A percentile compares a stretch with the other conserved stretches of the same genome.
phyloP scores from a whole-genome alignment of 1,284 basidiomycete species.

The Neotropicomus parvogracilis region DNA sequence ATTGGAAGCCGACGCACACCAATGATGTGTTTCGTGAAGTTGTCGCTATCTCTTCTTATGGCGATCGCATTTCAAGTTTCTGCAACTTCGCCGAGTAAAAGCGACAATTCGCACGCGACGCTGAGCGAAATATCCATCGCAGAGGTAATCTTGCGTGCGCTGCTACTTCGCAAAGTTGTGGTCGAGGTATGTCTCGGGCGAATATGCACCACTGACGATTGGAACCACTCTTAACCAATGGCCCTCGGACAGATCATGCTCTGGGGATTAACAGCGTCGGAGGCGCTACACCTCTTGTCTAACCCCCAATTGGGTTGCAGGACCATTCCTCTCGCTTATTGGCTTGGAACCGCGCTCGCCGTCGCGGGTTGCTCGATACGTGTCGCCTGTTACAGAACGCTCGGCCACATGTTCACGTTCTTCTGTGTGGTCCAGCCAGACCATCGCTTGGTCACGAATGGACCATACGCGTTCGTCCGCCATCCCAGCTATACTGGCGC shows the following conservation, averaged over 20 bases:
- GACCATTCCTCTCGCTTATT: neutral
- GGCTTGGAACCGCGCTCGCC: constrained; percentile 1
- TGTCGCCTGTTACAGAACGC: constrained; percentile 17
- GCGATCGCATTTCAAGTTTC: constrained; percentile 1
- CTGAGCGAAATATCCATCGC: neutral
- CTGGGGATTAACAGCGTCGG: neutral
- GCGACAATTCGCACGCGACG: neutral
- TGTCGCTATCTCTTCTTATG: constrained; percentile 1
- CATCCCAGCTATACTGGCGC: constrained; percentile 41
- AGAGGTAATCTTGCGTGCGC: neutral
- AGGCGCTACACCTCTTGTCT: neutral
- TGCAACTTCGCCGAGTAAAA: neutral
- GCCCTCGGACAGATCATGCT: neutral
- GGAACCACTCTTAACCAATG: too few relatives aligned
- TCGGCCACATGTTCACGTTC: constrained; percentile 40
- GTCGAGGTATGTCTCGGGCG: neutral
- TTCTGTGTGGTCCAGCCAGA: constrained; percentile 34
- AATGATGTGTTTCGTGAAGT: constrained; percentile 2
- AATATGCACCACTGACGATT: too few relatives aligned
- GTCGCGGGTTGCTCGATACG: constrained; percentile 1
- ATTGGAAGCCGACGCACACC: neutral
- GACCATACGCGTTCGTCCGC: constrained; percentile 37
- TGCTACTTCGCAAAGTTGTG: neutral
- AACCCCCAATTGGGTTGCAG: neutral
- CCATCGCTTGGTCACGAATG: constrained; percentile 35